A percentile compares a stretch with the other conserved stretches of the same genome.
These are phyloP conservation scores for Geotrichum klebahnii DNA, from an alignment of 1,139 yeast genomes.

Conservation along the genomic window DNA sequence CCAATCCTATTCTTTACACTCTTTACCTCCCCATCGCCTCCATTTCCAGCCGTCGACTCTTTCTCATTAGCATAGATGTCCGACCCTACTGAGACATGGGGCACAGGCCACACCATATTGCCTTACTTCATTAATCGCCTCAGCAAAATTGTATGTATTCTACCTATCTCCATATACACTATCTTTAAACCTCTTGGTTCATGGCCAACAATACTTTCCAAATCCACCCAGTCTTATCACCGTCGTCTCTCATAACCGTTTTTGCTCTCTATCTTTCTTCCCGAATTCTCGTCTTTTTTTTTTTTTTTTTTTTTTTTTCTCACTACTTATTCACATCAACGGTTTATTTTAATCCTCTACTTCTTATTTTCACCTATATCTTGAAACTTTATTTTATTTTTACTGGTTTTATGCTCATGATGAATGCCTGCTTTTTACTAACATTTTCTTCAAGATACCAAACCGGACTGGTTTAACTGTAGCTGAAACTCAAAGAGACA, in stretches of 20 bases:
- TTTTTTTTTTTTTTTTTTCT: background rate
- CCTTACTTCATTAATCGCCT: constrained; percentile 21
- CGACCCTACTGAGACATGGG: constrained; percentile 4
- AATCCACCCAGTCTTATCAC: background rate
- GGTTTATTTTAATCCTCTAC: background rate
- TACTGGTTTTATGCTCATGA: background rate
- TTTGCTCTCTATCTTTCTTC: background rate
- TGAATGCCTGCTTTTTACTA: background rate
- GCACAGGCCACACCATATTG: constrained; percentile 10
- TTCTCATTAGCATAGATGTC: constrained; percentile 7
- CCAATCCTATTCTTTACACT: background rate
- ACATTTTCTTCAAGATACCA: constrained; percentile 28
- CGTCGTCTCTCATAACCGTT: background rate
- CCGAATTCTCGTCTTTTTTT: background rate
- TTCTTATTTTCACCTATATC: background rate
- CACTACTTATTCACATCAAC: background rate
- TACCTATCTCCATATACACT: background rate
- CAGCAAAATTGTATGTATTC: constrained; percentile 19
- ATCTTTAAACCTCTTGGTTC: too few relatives aligned
- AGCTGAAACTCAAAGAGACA: constrained; percentile 30
- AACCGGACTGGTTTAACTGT: constrained; percentile 29
- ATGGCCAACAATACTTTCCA: too few relatives aligned
- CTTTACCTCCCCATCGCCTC: background rate
- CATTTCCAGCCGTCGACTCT: background rate
- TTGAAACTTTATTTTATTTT: constrained; percentile 1